Base-by-base conservation (phyloP, 257 asterid species). In the Nemophila menziesii region DNA sequence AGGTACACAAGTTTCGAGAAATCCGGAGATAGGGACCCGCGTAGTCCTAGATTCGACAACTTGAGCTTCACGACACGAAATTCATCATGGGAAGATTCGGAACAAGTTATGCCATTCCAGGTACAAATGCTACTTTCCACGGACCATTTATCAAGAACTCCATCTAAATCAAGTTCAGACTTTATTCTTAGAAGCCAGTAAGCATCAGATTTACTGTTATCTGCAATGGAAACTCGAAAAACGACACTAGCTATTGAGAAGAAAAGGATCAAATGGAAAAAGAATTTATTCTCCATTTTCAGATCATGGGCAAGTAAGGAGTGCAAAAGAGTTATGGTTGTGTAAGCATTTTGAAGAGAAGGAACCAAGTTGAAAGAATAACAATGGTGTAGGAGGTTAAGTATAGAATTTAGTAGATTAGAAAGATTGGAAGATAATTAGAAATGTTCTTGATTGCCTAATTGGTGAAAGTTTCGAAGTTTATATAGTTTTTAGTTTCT, bases 41-140 rank as follows among this genome's bases (percentile, higher is more conserved):
- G 10, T 22, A 87, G 48, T 34, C 92, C 83, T 48, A 71, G 75
- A 44, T 37, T 39, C 0, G 93, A 77, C 26, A 87, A 73, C 56
- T 75, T 80, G 37, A 87, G 67, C 3, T 79, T 61, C 44, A 69
- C 47, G 16, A 73, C 38, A 46, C 61, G 77, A 16, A 34, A 48
- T 46, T 58, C 60, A 62, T 79, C 80, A 39, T 79, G 76, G n/a
- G n/a, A n/a, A n/a, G n/a, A n/a, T 37, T 55, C 58, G 54, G 93
- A 59, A 48, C 97, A 87, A 43, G 73, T 52, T 46, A 87, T 66
- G 41, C 93, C 95, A 56, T 66, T 50, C 97, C 97, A 87, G 24
- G 70, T 41, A 52, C 97, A 87, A 18, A 78, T 46, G 36, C 57
- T 62, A 15, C 70, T 63, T 48, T 52, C 71, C 60, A 61, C 61